A percentile compares a stretch with the other conserved stretches of the same genome.
These are phyloP conservation scores for Tolypocladium pustulatum DNA, from an alignment of 2,329 filamentous ascomycete species.

Conservation along the genomic window DNA sequence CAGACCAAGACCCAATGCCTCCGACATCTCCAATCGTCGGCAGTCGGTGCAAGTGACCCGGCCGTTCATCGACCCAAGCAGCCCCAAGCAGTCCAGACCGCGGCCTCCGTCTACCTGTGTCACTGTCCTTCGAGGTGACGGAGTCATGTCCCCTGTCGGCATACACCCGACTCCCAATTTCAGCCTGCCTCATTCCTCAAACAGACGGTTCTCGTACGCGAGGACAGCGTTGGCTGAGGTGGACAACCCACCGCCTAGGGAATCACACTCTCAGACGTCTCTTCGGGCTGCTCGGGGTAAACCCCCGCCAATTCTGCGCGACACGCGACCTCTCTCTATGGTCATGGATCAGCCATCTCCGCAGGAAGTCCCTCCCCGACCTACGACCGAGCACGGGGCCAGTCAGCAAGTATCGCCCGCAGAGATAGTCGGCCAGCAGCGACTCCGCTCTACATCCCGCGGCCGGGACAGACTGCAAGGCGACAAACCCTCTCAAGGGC, in stretches of 20 bases:
- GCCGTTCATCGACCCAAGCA: constrained; percentile 27
- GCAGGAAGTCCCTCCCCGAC: constrained; percentile 13
- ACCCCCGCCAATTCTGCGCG: constrained; percentile 35
- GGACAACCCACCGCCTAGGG: constrained; percentile 5
- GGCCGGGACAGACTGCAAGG: neutral
- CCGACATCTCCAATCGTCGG: constrained; percentile 38
- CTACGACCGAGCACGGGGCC: constrained; percentile 14
- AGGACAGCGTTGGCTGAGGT: constrained; percentile 14
- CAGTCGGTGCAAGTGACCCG: constrained; percentile 39
- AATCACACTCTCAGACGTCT: constrained; percentile 1
- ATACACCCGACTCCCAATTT: constrained; percentile 36
- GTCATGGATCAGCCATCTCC: constrained; percentile 44
- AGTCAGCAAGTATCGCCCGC: constrained; percentile 1
- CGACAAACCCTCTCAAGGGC: constrained; percentile 10
- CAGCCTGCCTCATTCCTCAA: constrained; percentile 37
- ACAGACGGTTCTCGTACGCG: constrained; percentile 33
- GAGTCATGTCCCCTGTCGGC: constrained; percentile 3
- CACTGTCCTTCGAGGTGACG: constrained; percentile 2
- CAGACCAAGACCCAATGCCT: constrained; percentile 39
- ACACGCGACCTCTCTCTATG: constrained; percentile 42
- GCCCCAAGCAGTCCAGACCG: neutral
- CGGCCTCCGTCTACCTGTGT: constrained; percentile 6
- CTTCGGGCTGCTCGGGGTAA: constrained; percentile 20
- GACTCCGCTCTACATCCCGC: constrained; percentile 2
- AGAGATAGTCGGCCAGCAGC: neutral